Evolutionary conservation across 768 basidiomycete species (phyloP).

Genomic region (Kwoniella dejecticola): DNA sequence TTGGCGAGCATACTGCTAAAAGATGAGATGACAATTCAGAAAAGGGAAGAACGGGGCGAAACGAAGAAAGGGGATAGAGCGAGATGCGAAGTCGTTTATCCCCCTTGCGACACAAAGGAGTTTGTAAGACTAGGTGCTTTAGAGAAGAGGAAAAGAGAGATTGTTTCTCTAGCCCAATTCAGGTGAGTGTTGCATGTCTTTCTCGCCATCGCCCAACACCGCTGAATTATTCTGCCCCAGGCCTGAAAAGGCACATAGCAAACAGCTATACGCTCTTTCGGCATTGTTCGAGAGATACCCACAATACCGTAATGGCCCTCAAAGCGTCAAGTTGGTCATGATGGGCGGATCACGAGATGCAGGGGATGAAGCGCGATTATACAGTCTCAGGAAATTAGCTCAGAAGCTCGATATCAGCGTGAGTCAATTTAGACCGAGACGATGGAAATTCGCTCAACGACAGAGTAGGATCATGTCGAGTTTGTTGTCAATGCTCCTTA

Average conservation of each 20-base stretch:
- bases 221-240: neutral
- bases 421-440: conserved; percentile 21
- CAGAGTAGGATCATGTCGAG: conserved; percentile 65
- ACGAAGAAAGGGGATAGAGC: conserved; percentile 16
- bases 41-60: conserved; percentile 22
- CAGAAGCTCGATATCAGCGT: conserved; percentile 69
- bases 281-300: conserved; percentile 65
- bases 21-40: conserved; percentile 26
- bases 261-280: conserved; percentile 73
- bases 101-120: conserved; percentile 83
- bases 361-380: conserved; percentile 71
- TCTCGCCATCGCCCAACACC: neutral
- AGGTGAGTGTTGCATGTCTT: conserved; percentile 58
- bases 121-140: conserved; percentile 58
- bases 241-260: conserved; percentile 90
- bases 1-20: conserved; percentile 39
- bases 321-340: conserved; percentile 67
- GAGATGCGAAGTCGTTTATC: conserved; percentile 68
- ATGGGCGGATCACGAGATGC: conserved; percentile 83
- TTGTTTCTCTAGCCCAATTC: conserved; percentile 91
- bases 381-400: conserved; percentile 64
- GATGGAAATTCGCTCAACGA: neutral
- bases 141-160: conserved; percentile 61
- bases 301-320: conserved; percentile 58
- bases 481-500: conserved; percentile 85